Evolutionary conservation across 73 alveolate species (phyloP), one percentile per base, ranked within the genome.

Genomic region (Symbiodinium pilosum): DNA sequence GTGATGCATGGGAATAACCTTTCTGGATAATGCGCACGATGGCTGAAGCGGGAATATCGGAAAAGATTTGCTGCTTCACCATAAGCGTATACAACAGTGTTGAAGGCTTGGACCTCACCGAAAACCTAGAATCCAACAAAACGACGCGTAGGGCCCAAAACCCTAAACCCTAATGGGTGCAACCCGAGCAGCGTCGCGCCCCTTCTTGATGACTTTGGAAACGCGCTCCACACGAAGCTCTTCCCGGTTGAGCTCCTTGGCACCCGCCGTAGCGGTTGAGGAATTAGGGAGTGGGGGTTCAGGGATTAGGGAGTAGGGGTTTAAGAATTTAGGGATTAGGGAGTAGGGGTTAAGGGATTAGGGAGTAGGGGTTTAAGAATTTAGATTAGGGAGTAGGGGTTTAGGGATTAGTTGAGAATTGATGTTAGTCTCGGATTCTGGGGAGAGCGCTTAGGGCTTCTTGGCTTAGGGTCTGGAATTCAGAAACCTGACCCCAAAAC

Each of bases 171-270:
- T 16, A 8, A 59, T 28, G 5, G 21, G 16, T 47, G 59, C 59
- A 47, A 47, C 38, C 30, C 77, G 3, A 20, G 77, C 16, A 12
- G 32, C 77, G 77, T 16, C 77, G 28, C 38, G 77, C 77, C 21
- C 77, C 77, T 16, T 32, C 0, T 18, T 18, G 77, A 64, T 26
- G 77, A 64, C 77, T 36, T 64, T 64, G 16, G 77, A 64, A 20
- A 88, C 47, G 42, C 95, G 95, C 52, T 88, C 95, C 26, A 88
- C 95, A 1, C 95, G 85, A 4, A 88, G 86, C 73, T 88, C 95
- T 40, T 88, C 95, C 7, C 95, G 86, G 36, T 88, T 88, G 73
- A 88, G 44, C 86, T 88, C 95, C 95, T 88, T 43, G 43, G 59
- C 59, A 9, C 59, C 6, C 6, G 59, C 59, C 14, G 59, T 47